Evolutionary conservation across 208 protist genomes (phyloP), one percentile per base, ranked within the genome.

Genomic region (Paratrypanosoma confusum): DNA sequence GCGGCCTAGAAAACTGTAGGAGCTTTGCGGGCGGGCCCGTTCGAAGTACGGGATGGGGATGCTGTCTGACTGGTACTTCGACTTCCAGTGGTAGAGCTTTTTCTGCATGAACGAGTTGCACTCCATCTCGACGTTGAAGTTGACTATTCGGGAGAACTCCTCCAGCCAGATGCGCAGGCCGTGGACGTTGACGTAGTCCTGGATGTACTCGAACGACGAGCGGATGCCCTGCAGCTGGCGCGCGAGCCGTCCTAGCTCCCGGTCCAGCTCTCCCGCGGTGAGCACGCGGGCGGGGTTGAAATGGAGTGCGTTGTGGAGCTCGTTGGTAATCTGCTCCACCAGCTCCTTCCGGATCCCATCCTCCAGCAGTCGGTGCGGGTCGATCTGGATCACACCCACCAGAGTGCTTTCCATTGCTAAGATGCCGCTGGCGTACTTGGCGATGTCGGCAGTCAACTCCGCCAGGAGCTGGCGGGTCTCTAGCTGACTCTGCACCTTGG

Each of bases 381-480:
- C 89, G 2, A 98, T 73, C 50, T 95, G 54, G 52, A 98, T 90
- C n/a, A 98, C 79, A 27, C 97, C 97, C 5, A 99, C 76, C 7
- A 97, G 77, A 2, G 95, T 98, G 21, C 65, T 96, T 56, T 98
- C 74, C 97, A 99, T 99, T 0, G 93, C 95, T 3, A 98, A 63
- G 25, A 99, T 93, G 22, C 96, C 97, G 22, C 91, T 81, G 3
- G 97, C 96, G 52, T 97, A 98, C 13, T 92, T 78, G 1, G 87
- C 93, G 13, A 89, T 89, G 38, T 89, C 71, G 14, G 95, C 85
- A 16, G 96, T 98, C 21, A 73, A 65, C 6, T 50, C 45, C 0
- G 95, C 82, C 5, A 99, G 68, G 18, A 61, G 50, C 41, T 86
- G 80, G 11, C 96, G 71, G 22, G 72, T 51, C 24, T 93, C 75